These are phyloP conservation scores for Simmondsia chinensis DNA, from an alignment of 148 eudicot genomes.

Conservation along the genomic window DNA sequence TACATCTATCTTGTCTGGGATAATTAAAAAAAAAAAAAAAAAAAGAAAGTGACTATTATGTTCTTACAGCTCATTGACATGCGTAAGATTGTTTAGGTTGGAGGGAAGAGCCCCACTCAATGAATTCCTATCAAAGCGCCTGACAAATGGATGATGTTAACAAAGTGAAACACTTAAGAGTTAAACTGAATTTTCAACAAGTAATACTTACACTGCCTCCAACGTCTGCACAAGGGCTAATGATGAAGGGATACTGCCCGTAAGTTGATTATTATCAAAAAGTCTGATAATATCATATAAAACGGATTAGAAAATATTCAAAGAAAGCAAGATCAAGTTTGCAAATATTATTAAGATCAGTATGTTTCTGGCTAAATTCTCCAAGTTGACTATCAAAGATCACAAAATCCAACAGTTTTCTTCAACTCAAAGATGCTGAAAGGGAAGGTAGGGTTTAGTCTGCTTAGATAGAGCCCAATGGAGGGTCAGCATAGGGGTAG, in stretches of 20 bases:
- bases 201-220: conserved; percentile 61
- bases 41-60: not conserved
- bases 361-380: no score
- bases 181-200: not conserved
- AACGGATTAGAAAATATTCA: no score
- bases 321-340: no score
- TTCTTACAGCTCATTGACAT: conserved; percentile 60
- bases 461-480: no score
- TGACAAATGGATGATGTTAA: conserved; percentile 17
- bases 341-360: no score
- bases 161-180: not conserved
- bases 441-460: no score
- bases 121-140: conserved; percentile 71
- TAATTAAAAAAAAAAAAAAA: not conserved
- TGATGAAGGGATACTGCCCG: conserved; percentile 51
- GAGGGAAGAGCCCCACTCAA: conserved; percentile 44
- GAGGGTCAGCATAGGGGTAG: no score
- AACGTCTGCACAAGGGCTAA: conserved; percentile 49
- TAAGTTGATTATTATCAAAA: conserved; percentile 60
- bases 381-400: no score
- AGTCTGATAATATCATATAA: conserved; percentile 33
- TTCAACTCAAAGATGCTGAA: no score
- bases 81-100: conserved; percentile 44
- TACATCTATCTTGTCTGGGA: not conserved
- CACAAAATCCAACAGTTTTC: no score